Conservation (phyloP, 192 early-diverging fungal species). For the Gonapodya sp. region DNA sequence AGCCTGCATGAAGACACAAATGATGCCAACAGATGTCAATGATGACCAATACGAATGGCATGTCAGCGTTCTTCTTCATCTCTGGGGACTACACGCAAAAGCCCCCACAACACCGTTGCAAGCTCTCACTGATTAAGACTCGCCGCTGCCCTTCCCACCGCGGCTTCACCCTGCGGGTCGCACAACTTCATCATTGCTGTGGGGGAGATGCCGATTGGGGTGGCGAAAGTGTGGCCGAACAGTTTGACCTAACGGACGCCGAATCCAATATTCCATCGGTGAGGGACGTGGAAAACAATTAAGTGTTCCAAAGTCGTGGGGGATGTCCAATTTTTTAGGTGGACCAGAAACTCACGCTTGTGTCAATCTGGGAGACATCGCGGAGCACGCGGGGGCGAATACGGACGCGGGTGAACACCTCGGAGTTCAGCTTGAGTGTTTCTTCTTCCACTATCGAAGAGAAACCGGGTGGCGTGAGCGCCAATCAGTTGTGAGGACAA, state of each 20-base stretch:
- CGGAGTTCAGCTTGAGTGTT: neutral
- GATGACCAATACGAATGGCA: too few relatives aligned
- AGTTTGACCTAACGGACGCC: neutral
- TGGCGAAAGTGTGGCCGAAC: neutral
- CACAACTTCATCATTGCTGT: conserved; percentile 2
- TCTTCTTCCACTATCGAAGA: neutral
- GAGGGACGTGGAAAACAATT: too few relatives aligned
- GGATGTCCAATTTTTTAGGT: neutral
- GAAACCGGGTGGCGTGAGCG: too few relatives aligned
- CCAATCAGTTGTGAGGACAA: too few relatives aligned
- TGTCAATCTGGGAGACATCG: conserved; percentile 14
- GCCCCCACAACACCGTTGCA: neutral
- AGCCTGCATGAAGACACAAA: neutral
- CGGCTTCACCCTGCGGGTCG: neutral
- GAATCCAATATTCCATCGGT: neutral
- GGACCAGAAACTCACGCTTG: neutral
- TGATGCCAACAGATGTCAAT: too few relatives aligned
- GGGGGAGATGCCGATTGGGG: conserved; percentile 5
- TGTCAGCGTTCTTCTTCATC: too few relatives aligned
- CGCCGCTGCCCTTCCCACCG: neutral
- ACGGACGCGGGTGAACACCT: neutral
- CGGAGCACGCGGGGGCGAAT: conserved; percentile 15
- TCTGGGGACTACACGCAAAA: too few relatives aligned
- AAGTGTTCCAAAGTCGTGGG: too few relatives aligned
- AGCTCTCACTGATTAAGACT: neutral